Evolutionary conservation across 768 basidiomycete genomes (phyloP), one percentile per base, ranked within the genome.

Genomic region (Nidularia sp.): DNA sequence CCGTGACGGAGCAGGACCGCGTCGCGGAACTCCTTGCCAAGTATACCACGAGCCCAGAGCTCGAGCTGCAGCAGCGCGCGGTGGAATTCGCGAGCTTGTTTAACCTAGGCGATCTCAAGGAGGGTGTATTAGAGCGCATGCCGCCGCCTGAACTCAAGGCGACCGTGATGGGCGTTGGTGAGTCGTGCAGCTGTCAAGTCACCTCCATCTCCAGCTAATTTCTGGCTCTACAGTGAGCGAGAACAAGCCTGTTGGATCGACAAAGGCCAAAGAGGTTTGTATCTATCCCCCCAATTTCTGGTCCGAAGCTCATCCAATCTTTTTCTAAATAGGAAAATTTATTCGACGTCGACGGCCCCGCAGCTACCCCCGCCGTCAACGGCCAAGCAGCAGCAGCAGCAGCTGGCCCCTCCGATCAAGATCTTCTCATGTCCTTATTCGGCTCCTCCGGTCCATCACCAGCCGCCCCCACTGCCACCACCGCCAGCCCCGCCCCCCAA

Each of bases 81-180:
- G 92, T 98, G 10, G 97, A 99, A 68, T 98, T 94, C 67, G 90
- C 88, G 1, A 88, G 83, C 59, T 66, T 99, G 58, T 93, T 92
- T 64, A 82, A 78, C 31, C 70, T 92, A 6, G 86, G 86, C 4
- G 84, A 89, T n/a, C 71, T 90, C 18, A 77, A 82, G 53, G 76
- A 79, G 6, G 97, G 96, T 35, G 93, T 99, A 1, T 68, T 98
- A 54, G 97, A 99, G 72, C 82, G 93, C 51, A 99, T 99, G 97
- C 97, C 97, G n/a, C 90, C 93, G 4, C 97, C 97, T 1, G 97
- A 99, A 66, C 71, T 98, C 57, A 97, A 95, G 71, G 88, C 90
- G n/a, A 98, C 96, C 2, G 90, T 98, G 2, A 89, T 96, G 79
- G 97, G 93, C 45, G 80, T 88, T 54, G 90, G 93, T 95, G 58